These are phyloP conservation scores for Scedosporium dehoogii DNA, from an alignment of 2,329 filamentous ascomycete species.

Conservation along the genomic window DNA sequence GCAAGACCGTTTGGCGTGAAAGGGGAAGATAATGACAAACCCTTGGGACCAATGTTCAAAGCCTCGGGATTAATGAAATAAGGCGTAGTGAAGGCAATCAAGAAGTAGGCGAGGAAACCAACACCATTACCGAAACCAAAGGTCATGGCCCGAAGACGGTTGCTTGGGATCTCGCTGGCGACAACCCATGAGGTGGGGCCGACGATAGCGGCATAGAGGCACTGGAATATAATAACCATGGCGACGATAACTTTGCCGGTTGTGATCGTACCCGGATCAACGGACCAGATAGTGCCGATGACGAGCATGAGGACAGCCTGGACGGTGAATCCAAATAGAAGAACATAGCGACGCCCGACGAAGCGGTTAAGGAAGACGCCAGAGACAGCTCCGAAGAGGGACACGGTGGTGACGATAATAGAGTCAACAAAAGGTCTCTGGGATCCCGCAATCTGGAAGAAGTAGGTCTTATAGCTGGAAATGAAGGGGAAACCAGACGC, in stretches of 20 bases:
- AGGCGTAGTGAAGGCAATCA: constrained; percentile 8
- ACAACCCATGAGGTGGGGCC: constrained; percentile 7
- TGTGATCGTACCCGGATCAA: constrained; percentile 2
- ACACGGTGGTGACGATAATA: constrained; percentile 8
- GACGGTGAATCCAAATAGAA: constrained; percentile 6
- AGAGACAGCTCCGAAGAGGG: constrained; percentile 6
- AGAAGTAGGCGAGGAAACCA: constrained; percentile 8
- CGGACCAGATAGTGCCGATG: constrained; percentile 7
- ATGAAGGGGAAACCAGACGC: constrained; percentile 9
- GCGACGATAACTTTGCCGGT: constrained; percentile 8
- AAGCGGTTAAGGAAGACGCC: constrained; percentile 9
- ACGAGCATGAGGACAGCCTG: constrained; percentile 8
- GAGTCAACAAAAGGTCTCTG: constrained; percentile 8
- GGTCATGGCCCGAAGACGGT: constrained; percentile 8
- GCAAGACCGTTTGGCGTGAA: neutral
- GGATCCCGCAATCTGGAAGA: constrained; percentile 9
- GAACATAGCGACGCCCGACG: constrained; percentile 6
- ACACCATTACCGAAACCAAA: constrained; percentile 7
- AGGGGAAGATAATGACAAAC: constrained; percentile 1
- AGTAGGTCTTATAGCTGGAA: constrained; percentile 9
- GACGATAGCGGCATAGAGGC: constrained; percentile 7
- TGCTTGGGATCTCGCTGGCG: constrained; percentile 8
- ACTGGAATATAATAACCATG: constrained; percentile 9
- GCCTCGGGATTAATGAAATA: constrained; percentile 9
- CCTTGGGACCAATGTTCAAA: constrained; percentile 8